Conservation (phyloP, 306 rosid genomes). For the Rubus parviflorus region DNA sequence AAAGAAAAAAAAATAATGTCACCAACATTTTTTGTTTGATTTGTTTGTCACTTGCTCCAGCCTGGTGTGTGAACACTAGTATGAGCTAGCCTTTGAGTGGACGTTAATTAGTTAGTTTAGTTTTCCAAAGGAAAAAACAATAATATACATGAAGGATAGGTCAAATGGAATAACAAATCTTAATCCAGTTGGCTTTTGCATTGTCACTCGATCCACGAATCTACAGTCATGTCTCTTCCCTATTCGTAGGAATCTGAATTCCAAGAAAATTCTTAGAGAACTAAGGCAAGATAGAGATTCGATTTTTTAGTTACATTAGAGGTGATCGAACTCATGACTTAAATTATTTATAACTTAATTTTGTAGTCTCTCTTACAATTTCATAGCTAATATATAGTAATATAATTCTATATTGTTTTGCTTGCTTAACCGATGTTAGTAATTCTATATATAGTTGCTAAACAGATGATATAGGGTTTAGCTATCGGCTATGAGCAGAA, state of each 20-base stretch:
- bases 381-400: no score
- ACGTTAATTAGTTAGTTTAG: not conserved
- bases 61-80: slow-evolving; percentile 1
- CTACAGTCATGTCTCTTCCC: not conserved
- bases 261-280: not conserved
- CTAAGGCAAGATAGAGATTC: not conserved
- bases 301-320: no score
- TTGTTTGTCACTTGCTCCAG: not conserved
- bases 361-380: no score
- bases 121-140: slow-evolving; percentile 3
- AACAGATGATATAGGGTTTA: no score
- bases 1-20: not conserved
- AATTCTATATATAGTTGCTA: no score
- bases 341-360: no score
- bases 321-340: no score
- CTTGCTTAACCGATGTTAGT: no score
- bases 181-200: not conserved
- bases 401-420: no score
- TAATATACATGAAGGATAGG: not conserved
- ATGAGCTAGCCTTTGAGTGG: not conserved
- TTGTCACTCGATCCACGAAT: not conserved
- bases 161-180: slow-evolving; percentile 4
- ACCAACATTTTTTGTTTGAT: not conserved
- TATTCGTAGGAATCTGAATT: not conserved
- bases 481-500: no score